phyloP scores from a whole-genome alignment of 78 protist genomes.

The Dictyostelium capitatum region DNA sequence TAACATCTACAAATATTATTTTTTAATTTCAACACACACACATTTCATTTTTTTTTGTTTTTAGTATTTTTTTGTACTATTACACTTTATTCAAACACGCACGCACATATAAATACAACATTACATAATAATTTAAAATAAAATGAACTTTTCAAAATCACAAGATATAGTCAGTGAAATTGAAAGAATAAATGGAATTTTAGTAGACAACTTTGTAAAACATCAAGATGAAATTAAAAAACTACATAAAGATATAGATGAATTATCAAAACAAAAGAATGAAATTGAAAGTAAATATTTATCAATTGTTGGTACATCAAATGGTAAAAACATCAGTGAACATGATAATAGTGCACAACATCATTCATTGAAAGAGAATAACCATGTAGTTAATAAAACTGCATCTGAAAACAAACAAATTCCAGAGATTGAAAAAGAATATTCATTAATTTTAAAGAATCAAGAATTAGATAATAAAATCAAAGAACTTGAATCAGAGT shows the following conservation, averaged over 20 bases:
- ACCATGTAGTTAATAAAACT: background rate
- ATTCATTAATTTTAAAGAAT: slow-evolving; percentile 3
- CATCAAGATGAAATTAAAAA: slow-evolving; percentile 66
- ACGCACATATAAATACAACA: no score
- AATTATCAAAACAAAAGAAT: slow-evolving; percentile 15
- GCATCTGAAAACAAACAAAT: background rate
- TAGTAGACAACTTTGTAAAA: slow-evolving; percentile 27
- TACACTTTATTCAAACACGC: no score
- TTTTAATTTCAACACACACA: no score
- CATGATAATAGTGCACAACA: background rate
- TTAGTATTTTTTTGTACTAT: no score
- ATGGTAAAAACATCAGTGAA: no score
- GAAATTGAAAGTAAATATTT: slow-evolving; percentile 32
- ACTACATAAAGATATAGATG: slow-evolving; percentile 20
- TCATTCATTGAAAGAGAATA: slow-evolving; percentile 1
- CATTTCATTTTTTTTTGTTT: no score
- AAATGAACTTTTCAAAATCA: slow-evolving; percentile 22
- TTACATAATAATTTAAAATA: background rate
- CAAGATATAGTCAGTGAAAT: slow-evolving; percentile 38
- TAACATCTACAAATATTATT: no score
- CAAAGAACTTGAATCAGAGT: slow-evolving; percentile 5
- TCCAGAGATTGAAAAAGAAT: background rate
- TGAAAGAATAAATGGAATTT: slow-evolving; percentile 61
- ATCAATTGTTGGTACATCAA: background rate
- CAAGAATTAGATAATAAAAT: slow-evolving; percentile 12